A percentile compares a stretch with the other conserved stretches of the same genome.
Evolutionary conservation across 1,284 basidiomycete genomes (phyloP).

Genomic region (Cutaneotrichosporon dermatis): DNA sequence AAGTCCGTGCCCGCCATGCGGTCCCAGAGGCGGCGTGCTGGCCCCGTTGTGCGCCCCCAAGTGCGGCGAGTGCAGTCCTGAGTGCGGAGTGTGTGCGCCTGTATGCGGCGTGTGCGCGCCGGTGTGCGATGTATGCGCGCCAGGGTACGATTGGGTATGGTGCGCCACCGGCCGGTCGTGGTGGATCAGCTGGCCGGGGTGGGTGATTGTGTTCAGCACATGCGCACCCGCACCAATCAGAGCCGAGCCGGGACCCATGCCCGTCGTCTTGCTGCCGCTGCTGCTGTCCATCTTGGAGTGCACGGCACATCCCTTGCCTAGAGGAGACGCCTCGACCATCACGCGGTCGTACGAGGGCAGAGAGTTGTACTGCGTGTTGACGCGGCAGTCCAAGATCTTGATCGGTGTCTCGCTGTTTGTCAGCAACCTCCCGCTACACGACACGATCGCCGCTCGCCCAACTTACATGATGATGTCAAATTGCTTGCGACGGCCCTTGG

Average conservation of each 20-base stretch:
- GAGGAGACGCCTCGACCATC: slow-evolving; percentile 6
- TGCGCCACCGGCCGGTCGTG: neutral
- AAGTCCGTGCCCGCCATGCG: neutral
- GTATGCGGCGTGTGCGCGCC: neutral
- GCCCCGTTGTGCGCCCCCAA: neutral
- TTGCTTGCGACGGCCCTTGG: slow-evolving; percentile 65
- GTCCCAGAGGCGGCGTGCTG: neutral
- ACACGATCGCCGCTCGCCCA: no score
- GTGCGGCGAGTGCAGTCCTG: no score
- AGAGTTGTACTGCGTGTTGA: slow-evolving; percentile 69
- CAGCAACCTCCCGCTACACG: neutral
- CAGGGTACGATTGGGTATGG: neutral
- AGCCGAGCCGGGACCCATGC: neutral
- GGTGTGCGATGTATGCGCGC: neutral
- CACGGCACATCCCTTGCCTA: slow-evolving; percentile 29
- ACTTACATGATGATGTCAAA: slow-evolving; percentile 79
- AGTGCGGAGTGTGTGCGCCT: neutral
- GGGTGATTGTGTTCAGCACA: neutral
- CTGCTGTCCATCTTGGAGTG: slow-evolving; percentile 19
- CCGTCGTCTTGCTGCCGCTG: neutral
- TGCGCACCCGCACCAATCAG: neutral
- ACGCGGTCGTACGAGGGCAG: slow-evolving; percentile 56
- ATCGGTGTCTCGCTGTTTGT: slow-evolving; percentile 47
- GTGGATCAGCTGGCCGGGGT: neutral
- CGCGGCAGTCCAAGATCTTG: slow-evolving; percentile 58